phyloP scores from a whole-genome alignment of 1,284 basidiomycete genomes.

The Pyrrhoderma lamaoense region DNA sequence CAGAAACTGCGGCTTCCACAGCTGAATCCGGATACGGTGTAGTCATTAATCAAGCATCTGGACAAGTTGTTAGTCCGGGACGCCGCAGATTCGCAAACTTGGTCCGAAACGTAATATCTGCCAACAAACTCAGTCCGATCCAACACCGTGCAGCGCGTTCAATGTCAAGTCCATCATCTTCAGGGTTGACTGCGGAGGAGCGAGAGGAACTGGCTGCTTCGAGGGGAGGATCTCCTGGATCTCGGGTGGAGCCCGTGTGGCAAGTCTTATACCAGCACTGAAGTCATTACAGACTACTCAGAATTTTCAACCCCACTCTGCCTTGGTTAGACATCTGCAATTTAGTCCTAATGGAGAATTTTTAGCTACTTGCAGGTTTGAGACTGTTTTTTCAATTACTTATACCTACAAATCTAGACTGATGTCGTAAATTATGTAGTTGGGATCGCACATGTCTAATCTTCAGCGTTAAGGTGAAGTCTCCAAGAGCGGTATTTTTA shows the following conservation, averaged over 20 bases:
- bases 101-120: constrained; percentile 12
- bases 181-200: too few species aligned
- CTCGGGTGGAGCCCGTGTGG: constrained; percentile 43
- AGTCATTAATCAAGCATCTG: neutral
- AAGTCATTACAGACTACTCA: constrained; percentile 49
- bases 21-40: constrained; percentile 1
- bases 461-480: constrained; percentile 59
- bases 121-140: constrained; percentile 14
- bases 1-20: constrained; percentile 26
- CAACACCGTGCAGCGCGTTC: neutral
- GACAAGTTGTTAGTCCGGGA: neutral
- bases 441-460: constrained; percentile 75
- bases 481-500: neutral
- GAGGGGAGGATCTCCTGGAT: constrained; percentile 31
- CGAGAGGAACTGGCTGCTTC: constrained; percentile 21
- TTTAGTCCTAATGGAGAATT: constrained; percentile 68
- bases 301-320: constrained; percentile 55
- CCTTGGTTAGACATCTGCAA: constrained; percentile 60
- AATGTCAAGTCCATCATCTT: constrained; percentile 3
- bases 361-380: constrained; percentile 61
- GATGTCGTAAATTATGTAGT: constrained; percentile 28
- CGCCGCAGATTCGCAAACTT: constrained; percentile 6
- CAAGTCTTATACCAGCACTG: constrained; percentile 50
- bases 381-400: constrained; percentile 12
- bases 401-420: too few species aligned